phyloP scores from a whole-genome alignment of 164 flowering plant species.

The Taxillus chinensis region DNA sequence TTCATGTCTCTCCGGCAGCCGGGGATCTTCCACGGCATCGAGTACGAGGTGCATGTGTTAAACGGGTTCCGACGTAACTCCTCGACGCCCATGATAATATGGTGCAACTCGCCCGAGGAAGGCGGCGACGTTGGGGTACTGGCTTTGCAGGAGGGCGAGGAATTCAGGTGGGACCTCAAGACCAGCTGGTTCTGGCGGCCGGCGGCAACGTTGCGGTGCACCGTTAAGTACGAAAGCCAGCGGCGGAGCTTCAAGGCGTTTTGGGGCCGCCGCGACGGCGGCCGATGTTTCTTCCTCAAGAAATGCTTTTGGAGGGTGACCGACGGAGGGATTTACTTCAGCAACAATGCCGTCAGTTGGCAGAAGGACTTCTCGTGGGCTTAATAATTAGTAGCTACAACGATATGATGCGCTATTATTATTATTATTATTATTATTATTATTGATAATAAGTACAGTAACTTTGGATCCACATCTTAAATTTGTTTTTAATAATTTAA shows the following conservation, averaged over 20 bases:
- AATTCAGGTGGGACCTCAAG: conserved; percentile 32
- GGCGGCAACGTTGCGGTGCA: conserved; percentile 19
- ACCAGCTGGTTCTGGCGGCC: conserved; percentile 17
- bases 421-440: too few species aligned
- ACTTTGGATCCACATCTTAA: too few species aligned
- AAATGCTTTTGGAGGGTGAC: conserved; percentile 46
- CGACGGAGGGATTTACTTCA: conserved; percentile 44
- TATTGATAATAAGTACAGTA: too few species aligned
- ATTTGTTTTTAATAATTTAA: too few species aligned
- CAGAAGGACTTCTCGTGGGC: conserved; percentile 37
- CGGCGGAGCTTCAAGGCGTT: conserved; percentile 34
- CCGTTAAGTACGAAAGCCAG: conserved; percentile 34
- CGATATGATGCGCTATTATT: too few species aligned
- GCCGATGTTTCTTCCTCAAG: conserved; percentile 17
- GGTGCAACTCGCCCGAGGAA: conserved; percentile 23
- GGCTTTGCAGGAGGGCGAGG: conserved; percentile 48
- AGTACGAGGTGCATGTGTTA: conserved; percentile 23
- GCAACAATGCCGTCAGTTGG: conserved; percentile 32
- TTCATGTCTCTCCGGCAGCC: neutral
- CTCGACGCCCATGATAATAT: conserved; percentile 33
- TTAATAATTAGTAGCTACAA: too few species aligned
- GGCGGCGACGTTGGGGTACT: conserved; percentile 33
- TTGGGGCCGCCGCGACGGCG: conserved; percentile 17
- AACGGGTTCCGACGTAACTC: conserved; percentile 48
- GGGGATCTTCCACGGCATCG: neutral